Evolutionary conservation across 139 green algal genomes (phyloP).

Genomic region (Pleodorina starrii): DNA sequence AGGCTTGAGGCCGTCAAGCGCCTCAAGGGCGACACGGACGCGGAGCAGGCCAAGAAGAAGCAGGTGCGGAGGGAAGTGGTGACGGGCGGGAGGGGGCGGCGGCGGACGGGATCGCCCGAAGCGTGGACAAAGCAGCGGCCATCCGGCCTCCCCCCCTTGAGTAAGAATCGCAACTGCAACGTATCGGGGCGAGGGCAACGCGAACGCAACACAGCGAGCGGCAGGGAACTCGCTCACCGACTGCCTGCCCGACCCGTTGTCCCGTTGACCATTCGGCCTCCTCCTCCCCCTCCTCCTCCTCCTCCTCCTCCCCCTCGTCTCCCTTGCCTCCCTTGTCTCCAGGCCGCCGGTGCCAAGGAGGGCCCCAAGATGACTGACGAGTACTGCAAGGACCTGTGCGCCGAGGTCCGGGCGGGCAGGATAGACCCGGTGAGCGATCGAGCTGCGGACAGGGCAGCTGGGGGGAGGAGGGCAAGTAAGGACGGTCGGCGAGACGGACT

Average conservation of each 20-base stretch:
- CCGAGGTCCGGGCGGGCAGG: constrained; percentile 74
- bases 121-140: too few relatives aligned
- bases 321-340: neutral
- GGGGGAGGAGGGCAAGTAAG: neutral
- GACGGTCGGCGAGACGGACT: too few relatives aligned
- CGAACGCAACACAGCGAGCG: too few relatives aligned
- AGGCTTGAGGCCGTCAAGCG: constrained; percentile 68
- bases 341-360: constrained; percentile 52
- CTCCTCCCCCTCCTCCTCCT: too few relatives aligned
- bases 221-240: too few relatives aligned
- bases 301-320: neutral
- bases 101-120: too few relatives aligned
- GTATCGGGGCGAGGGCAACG: too few relatives aligned
- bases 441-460: neutral
- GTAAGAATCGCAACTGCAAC: too few relatives aligned
- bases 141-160: too few relatives aligned
- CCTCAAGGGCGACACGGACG: constrained; percentile 77
- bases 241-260: too few relatives aligned
- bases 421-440: constrained; percentile 85
- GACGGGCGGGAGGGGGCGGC: too few relatives aligned
- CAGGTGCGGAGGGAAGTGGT: constrained; percentile 49
- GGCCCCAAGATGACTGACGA: constrained; percentile 81
- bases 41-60: constrained; percentile 62
- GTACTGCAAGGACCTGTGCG: constrained; percentile 93
- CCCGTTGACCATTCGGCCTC: too few relatives aligned